Evolutionary conservation across 169 alveolate species (phyloP), one percentile per base, ranked within the genome.

Genomic region (Cryptosporidium baileyi): DNA sequence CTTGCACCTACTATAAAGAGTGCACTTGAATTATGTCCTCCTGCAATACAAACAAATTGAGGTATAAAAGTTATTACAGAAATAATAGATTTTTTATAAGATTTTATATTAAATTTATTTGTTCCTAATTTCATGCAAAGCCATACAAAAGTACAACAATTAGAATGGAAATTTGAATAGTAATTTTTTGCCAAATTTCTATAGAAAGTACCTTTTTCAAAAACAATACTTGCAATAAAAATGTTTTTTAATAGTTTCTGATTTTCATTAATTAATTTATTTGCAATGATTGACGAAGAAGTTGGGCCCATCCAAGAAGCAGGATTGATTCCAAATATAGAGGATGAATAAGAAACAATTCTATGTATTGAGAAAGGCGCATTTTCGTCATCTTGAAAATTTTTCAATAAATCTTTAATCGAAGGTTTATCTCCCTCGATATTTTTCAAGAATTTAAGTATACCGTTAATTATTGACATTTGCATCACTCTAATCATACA

Each of bases 221-320:
- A 74, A 13, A 36, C 51, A 52, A 74, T 54, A 54, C 85, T 74
- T 8, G 85, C 26, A 36, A 74, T 57, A 9, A 38, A 2, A 36
- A 52, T n/a, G 43, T 57, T 54, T 34, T 19, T 11, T 22, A 74
- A 13, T 11, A 52, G 13, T 1, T 24, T 26, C 36, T n/a, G 32
- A 36, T 74, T 74, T 22, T 57, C 60, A 8, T 74, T 74, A 36
- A 74, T 57, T 17, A 74, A 40, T 8, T 52, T 54, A 5, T 57
- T 32, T 54, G 85, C 85, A 17, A 74, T 74, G 11, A 57, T 59
- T 57, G 85, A 74, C 36, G 85, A 51, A 3, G 85, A 36, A 6
- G 85, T 74, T 36, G 85, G 85, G 7, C 85, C 85, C 34, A 74
- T 54, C 85, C 85, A 74, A 36, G 59, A 36, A 11, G 36, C 34